Conservation (phyloP, 2,329 filamentous ascomycete species). For the Alternaria ethzedia region DNA sequence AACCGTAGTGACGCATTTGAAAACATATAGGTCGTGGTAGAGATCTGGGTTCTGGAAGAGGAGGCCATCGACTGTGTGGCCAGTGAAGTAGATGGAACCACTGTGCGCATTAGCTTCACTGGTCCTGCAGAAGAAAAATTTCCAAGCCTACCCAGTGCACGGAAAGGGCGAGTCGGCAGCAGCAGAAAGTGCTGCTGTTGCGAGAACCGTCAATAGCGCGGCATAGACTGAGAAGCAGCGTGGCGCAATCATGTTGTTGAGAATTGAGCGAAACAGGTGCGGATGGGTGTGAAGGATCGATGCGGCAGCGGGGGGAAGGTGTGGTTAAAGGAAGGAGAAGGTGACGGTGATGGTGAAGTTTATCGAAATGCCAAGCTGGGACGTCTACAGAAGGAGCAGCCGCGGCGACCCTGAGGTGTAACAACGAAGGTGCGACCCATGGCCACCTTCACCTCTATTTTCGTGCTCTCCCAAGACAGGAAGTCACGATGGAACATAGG, state of each 20-base stretch:
- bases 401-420: not conserved
- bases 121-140: no score
- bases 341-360: not conserved
- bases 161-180: not conserved
- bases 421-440: not conserved
- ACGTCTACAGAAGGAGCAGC: not conserved
- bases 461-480: not conserved
- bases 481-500: not conserved
- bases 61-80: constrained; percentile 32
- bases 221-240: not conserved
- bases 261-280: not conserved
- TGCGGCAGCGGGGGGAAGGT: not conserved
- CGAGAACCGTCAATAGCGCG: not conserved
- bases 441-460: not conserved
- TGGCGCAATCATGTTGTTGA: not conserved
- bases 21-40: constrained; percentile 35
- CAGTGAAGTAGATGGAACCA: constrained; percentile 37
- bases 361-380: not conserved
- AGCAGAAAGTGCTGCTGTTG: not conserved
- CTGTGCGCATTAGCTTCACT: constrained; percentile 15
- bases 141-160: constrained; percentile 12
- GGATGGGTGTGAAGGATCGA: not conserved
- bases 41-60: constrained; percentile 41
- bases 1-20: constrained; percentile 34
- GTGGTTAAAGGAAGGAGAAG: not conserved